Evolutionary conservation across 805 yeast species (phyloP), one percentile per base, ranked within the genome.

Genomic region (Naumovozyma castellii): DNA sequence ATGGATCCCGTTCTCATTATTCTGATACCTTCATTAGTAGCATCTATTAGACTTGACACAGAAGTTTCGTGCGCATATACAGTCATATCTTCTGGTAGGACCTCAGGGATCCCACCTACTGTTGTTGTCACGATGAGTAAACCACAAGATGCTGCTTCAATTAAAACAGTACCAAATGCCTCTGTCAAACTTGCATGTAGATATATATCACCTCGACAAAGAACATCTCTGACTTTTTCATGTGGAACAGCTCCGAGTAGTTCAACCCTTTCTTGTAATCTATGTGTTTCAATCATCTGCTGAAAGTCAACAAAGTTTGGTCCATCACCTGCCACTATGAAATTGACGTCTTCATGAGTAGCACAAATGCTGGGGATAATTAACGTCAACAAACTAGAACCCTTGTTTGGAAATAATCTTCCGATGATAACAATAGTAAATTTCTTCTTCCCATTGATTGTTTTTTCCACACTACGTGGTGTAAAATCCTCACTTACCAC

Each of bases 91-190:
- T 72, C 71, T 0, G 98, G 99, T 30, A 92, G 62, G 3, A 92
- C 97, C 56, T 92, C 99, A 0, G 97, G 97, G 31, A 92, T 88
- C 4, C 98, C 99, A 10, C 99, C 99, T 0, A 92, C 98, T 42
- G 78, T 77, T 0, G 99, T 92, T 0, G 97, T 87, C 0, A 92
- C 98, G 2, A 92, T 95, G 15, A 84, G 69, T 29, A 92, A 60
- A 0, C 97, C 97, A 66, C 97, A 92, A 1, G 95, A 82, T 0
- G 97, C 98, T 0, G 99, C 99, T 57, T 92, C 99, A 0, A 92
- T 95, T 9, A 92, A 65, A 0, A 86, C 97, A 0, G 98, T 92
- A 2, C 99, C 99, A 63, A 92, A 92, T 0, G 97, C 98, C 58
- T 92, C 99, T 0, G 97, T 92, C 32, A 92, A 68, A 1, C 96